A percentile compares a stretch with the other conserved stretches of the same genome.
These are phyloP conservation scores for Daldinia caldariorum DNA, from an alignment of 495 filamentous ascomycete genomes.

Conservation along the genomic window DNA sequence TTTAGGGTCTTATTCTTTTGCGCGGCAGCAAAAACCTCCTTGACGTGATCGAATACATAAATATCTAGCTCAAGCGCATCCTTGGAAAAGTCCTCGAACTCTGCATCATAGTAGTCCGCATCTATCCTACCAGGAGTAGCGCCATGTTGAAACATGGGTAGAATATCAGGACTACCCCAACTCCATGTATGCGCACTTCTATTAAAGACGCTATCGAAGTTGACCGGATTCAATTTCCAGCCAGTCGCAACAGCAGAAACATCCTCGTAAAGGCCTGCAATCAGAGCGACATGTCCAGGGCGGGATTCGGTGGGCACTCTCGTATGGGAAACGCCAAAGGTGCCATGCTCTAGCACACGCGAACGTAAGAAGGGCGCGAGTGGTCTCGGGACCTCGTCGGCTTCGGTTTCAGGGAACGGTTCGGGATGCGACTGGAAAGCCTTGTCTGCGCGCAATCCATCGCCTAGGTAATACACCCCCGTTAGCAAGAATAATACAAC, in stretches of 20 bases:
- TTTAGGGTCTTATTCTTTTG: constrained; percentile 79
- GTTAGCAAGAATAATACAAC: constrained; percentile 33
- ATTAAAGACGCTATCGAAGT: constrained; percentile 99
- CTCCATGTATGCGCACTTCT: constrained; percentile 96
- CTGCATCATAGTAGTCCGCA: constrained; percentile 81
- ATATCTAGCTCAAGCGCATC: constrained; percentile 84
- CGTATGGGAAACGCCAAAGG: constrained; percentile 98
- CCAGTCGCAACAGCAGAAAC: constrained; percentile 97
- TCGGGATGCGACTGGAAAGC: constrained; percentile 95
- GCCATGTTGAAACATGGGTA: constrained; percentile 96
- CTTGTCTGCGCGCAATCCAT: constrained; percentile 97
- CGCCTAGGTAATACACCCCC: constrained; percentile 61
- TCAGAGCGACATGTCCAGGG: constrained; percentile 96
- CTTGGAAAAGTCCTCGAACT: constrained; percentile 87
- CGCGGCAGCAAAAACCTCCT: constrained; percentile 83
- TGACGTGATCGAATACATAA: constrained; percentile 97
- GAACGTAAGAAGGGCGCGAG: constrained; percentile 95
- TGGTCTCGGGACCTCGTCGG: constrained; percentile 69
- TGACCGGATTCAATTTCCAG: constrained; percentile 98
- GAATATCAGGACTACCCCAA: constrained; percentile 98
- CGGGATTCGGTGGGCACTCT: constrained; percentile 97
- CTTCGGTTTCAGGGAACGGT: constrained; percentile 74
- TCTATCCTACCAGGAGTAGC: constrained; percentile 89
- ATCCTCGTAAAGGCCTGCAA: constrained; percentile 97
- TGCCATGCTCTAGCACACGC: constrained; percentile 86